Evolutionary conservation across 805 yeast genomes (phyloP), one percentile per base, ranked within the genome.

Genomic region (Candida xyloterini): DNA sequence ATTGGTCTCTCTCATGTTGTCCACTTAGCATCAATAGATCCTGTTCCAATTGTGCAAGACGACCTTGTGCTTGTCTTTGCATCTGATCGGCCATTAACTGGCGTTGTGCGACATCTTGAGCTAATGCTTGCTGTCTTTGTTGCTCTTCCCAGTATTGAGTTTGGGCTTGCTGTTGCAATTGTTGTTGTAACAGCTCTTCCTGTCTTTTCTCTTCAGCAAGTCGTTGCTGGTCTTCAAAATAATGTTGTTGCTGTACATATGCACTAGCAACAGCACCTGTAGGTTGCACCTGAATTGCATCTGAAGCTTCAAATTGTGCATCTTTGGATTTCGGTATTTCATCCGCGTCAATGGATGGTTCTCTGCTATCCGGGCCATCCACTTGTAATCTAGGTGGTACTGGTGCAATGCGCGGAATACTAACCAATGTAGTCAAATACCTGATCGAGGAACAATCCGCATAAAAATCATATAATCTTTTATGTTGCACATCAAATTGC

Each of bases 391-490:
- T 73, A 7, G 91, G 91, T 5, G 88, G 75, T 27, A 69, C 73
- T 43, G 62, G 60, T 1, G 79, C 70, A 42, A 83, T 67, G 48
- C 79, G 74, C 21, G 96, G 96, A 48, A 86, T 79, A 1, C 88
- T 81, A 33, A 90, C 82, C 58, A 90, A 73, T 25, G 90, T 76
- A 2, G 95, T 79, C 55, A 90, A 71, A 53, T 81, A 87, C 58
- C 84, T 83, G 46, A 91, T 78, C 0, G 91, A 78, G 6, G 91
- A 83, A 59, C 96, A 88, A 53, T 90, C 96, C 18, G 91, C 85
- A 65, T 86, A 91, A 52, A 91, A 88, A 52, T 86, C 91, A 56
- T 79, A 78, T 37, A 91, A 65, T 36, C 84, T 68, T 38, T 74
- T 67, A 51, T 79, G 84, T 59, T 88, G 95, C 14, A 81, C 70